Base-by-base conservation (phyloP, 768 basidiomycete genomes). In the Trametes cingulata region DNA sequence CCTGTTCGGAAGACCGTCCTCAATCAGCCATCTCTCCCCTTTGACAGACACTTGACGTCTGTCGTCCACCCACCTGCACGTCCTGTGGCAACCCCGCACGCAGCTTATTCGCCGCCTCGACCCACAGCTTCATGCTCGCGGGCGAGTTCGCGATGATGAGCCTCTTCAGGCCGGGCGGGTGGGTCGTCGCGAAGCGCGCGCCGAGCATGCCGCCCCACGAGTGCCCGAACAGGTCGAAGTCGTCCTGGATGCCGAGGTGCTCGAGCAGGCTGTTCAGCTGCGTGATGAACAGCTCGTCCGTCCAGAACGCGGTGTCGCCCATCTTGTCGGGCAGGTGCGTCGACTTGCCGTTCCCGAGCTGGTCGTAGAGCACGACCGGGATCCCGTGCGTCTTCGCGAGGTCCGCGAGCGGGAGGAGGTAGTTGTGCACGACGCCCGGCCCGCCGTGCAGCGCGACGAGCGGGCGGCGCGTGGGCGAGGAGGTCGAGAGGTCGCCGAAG, bases 381-480 rank as follows among this genome's bases (percentile, higher is more conserved):
- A 80, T 81, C 29, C 62, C 47, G 54, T 73, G 65, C 10, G 68
- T 63, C 6, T 60, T 56, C 24, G 75, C 72, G 46, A 83, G 73
- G 45, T 79, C 77, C 39, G 74, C 67, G 61, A 80, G 63, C 37
- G 73, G 60, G 37, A 75, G 69, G 17, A 82, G 68, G 66, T 80
- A 80, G 41, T 74, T 68, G 56, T 78, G 77, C n/a, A 73, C 66
- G 4, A 73, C 62, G 2, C 85, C 83, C 13, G 83, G 83, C 8
- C 84, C 84, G 9, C 82, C 84, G 60, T 85, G 85, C 5, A 85
- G 72, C 2, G 74, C 69, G 55, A 86, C 73, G 48, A 85, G 75
- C 17, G 84, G 82, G 7, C 73, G 70, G 29, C 65, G 54, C 14
- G 67, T 64, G 8, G 70, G 67, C 15, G 64, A 62, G 46, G 68